phyloP scores from a whole-genome alignment of 805 yeast species.

The Cyberlindnera americana region DNA sequence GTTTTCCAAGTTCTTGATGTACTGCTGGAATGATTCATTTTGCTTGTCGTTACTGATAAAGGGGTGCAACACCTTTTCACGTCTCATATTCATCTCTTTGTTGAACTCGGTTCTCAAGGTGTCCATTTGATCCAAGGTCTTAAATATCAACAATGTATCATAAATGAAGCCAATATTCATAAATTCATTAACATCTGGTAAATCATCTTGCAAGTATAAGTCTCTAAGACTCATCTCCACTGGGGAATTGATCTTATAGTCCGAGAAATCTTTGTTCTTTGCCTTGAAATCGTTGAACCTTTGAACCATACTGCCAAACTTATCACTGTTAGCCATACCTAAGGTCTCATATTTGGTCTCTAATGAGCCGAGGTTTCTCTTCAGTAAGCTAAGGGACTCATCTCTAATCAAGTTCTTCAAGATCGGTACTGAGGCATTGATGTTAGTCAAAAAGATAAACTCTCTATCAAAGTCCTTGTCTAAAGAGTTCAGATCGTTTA shows the following conservation, averaged over 20 bases:
- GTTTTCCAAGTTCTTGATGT: slow-evolving; percentile 34
- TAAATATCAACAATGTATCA: slow-evolving; percentile 80
- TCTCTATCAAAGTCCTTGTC: slow-evolving; percentile 68
- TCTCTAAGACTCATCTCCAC: slow-evolving; percentile 77
- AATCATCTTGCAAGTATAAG: slow-evolving; percentile 39
- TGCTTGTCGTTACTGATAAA: slow-evolving; percentile 43
- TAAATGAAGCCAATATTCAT: slow-evolving; percentile 70
- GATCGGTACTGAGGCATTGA: slow-evolving; percentile 73
- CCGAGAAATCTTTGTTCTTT: slow-evolving; percentile 40
- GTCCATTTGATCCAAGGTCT: slow-evolving; percentile 64
- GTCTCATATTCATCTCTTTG: slow-evolving; percentile 67
- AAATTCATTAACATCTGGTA: slow-evolving; percentile 31
- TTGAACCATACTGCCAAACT: slow-evolving; percentile 52
- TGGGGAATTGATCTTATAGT: slow-evolving; percentile 77
- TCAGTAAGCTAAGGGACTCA: slow-evolving; percentile 64
- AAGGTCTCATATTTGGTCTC: slow-evolving; percentile 42
- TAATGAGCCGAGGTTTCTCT: slow-evolving; percentile 58
- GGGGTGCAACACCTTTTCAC: slow-evolving; percentile 68
- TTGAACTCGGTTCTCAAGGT: slow-evolving; percentile 59
- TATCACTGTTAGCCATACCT: slow-evolving; percentile 54
- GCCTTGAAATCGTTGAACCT: slow-evolving; percentile 53
- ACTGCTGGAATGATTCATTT: slow-evolving; percentile 27
- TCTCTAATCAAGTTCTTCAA: slow-evolving; percentile 69
- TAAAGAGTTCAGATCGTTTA: slow-evolving; percentile 68
- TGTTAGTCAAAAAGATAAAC: slow-evolving; percentile 71